Evolutionary conservation across 2,329 filamentous ascomycete genomes (phyloP).

Genomic region (Neodidymelliopsis sp.): DNA sequence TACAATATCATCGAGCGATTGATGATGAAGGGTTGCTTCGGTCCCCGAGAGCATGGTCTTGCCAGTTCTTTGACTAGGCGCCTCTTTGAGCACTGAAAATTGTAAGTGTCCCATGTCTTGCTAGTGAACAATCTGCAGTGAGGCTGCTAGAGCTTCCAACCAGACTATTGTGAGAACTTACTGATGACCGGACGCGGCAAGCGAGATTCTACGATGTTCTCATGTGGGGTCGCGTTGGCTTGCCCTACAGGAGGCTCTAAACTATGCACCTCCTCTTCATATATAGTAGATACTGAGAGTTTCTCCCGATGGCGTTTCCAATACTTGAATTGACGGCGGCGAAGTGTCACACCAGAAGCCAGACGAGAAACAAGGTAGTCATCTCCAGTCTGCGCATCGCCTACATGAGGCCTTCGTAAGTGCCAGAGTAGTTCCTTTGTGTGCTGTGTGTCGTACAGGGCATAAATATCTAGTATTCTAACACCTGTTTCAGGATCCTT

Average conservation of each 20-base stretch:
- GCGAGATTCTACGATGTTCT: conserved; percentile 26
- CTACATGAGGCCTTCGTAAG: conserved; percentile 26
- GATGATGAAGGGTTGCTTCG: conserved; percentile 47
- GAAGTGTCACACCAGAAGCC: conserved; percentile 42
- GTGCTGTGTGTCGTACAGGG: conserved; percentile 39
- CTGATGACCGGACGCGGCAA: conserved; percentile 10
- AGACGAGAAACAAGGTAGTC: conserved; percentile 37
- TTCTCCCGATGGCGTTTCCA: conserved; percentile 50
- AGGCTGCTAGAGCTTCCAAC: neutral
- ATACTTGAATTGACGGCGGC: conserved; percentile 49
- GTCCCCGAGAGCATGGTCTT: conserved; percentile 48
- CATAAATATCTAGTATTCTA: conserved; percentile 44
- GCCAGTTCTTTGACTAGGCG: conserved; percentile 42
- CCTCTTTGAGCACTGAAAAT: conserved; percentile 19
- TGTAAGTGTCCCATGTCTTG: neutral
- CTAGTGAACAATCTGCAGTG: neutral
- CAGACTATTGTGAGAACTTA: neutral
- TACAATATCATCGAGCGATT: conserved; percentile 47
- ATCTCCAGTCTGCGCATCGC: conserved; percentile 17
- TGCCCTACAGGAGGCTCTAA: conserved; percentile 7
- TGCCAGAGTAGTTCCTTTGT: conserved; percentile 39
- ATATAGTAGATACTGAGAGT: conserved; percentile 31
- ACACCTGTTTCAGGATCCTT: conserved; percentile 47
- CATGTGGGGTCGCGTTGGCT: conserved; percentile 13
- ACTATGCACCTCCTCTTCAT: conserved; percentile 27